phyloP scores from a whole-genome alignment of 352 stramenopile species.

The Plasmopara muralis region DNA sequence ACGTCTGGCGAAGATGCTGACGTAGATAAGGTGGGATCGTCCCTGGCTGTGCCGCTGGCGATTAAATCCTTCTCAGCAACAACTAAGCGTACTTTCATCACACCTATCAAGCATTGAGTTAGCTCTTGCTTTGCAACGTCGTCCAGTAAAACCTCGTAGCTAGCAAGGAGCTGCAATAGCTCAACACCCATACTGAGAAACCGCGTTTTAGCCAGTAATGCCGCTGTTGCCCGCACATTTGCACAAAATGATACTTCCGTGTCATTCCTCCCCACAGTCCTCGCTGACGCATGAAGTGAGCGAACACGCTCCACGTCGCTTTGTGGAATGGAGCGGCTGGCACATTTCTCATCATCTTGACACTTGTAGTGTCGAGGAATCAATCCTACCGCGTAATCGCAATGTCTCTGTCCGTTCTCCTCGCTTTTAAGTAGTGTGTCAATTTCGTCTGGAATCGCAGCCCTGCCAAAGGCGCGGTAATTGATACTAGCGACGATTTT shows the following conservation, averaged over 20 bases:
- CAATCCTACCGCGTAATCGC: slow-evolving; percentile 3
- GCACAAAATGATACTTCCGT: slow-evolving; percentile 11
- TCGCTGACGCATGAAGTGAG: slow-evolving; percentile 23
- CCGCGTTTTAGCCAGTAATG: slow-evolving; percentile 29
- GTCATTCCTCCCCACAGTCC: slow-evolving; percentile 6
- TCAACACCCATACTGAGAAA: slow-evolving; percentile 74
- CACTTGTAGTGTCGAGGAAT: slow-evolving; percentile 12
- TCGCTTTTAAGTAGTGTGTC: slow-evolving; percentile 23
- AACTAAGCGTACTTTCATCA: slow-evolving; percentile 40
- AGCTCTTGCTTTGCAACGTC: slow-evolving; percentile 41
- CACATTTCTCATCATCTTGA: slow-evolving; percentile 7
- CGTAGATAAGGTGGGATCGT: slow-evolving; percentile 21
- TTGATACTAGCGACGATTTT: slow-evolving; percentile 82
- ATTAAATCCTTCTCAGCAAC: slow-evolving; percentile 58
- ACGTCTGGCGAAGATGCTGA: slow-evolving; percentile 23
- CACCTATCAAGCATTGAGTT: slow-evolving; percentile 55
- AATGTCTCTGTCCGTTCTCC: slow-evolving; percentile 10
- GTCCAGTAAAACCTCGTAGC: slow-evolving; percentile 47
- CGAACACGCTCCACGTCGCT: slow-evolving; percentile 25
- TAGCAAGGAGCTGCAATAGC: slow-evolving; percentile 58
- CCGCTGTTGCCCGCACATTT: slow-evolving; percentile 24
- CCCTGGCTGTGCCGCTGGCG: slow-evolving; percentile 6
- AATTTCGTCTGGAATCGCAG: slow-evolving; percentile 60
- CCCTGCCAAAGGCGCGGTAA: slow-evolving; percentile 73
- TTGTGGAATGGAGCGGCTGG: slow-evolving; percentile 10